Base-by-base conservation (phyloP, 139 green algal species). In the Volvox africanus region DNA sequence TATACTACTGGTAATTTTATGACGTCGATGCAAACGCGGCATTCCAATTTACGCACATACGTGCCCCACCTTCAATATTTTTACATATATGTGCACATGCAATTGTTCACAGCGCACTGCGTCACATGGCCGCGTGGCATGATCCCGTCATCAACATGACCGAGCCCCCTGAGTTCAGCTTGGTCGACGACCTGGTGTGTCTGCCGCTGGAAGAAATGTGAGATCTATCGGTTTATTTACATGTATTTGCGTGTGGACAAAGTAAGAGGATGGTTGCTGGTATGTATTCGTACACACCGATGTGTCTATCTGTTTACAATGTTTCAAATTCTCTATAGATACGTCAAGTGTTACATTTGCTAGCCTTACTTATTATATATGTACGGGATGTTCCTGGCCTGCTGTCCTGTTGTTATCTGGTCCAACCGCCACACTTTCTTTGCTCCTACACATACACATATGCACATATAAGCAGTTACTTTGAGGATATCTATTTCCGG, bases 121-220 rank as follows among this genome's bases (percentile, higher is more conserved):
- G 61, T 2, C 81, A 87, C 61, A 77, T 65, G 1, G 2, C 81
- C 1, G 61, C 32, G 2, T 87, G 81, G 81, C 81, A 87, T n/a
- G 55, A 87, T 62, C 81, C 81, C 19, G 0, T 2, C 30, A 33
- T 87, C 61, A 33, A 76, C 61, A 30, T 87, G 14, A 77, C 6
- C 3, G 6, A 28, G 61, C 30, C 81, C 3, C 81, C 81, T 33
- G 81, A 78, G 81, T 87, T 87, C 81, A 87, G 61, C 61, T 32
- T 87, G n/a, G 81, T 87, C n/a, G 81, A 87, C n/a, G 81, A 77
- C 9, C 81, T 87, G 11, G 81, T 61, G 30, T 87, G 81, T 30
- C 81, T 87, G 61, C 81, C 81, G 81, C 55, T 87, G 81, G 61
- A 87, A 30, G 81, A 87, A 68, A 77, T 87, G 81, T 87, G 35